Percentiles rank a stretch among this genome's conserved stretches.
These are phyloP conservation scores for Gigaspora rosea DNA, from an alignment of 192 early-diverging fungal genomes.

Conservation along the genomic window DNA sequence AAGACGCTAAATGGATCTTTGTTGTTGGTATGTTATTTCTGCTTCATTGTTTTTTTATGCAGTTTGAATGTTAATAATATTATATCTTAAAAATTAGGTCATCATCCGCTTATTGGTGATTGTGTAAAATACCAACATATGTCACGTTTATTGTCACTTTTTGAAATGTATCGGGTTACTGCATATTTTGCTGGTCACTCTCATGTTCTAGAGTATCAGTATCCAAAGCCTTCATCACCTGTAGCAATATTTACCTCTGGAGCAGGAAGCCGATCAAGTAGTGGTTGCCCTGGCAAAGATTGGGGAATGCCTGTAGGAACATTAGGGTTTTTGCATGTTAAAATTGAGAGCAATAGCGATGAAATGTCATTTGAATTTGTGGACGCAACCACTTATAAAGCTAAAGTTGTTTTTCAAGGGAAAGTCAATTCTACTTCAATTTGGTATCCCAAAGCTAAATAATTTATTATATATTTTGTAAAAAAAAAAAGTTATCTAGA, in stretches of 20 bases:
- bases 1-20: slow-evolving; percentile 29
- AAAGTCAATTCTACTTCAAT: not conserved
- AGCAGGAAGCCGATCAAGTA: slow-evolving; percentile 15
- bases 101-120: slow-evolving; percentile 24
- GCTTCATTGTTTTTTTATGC: not conserved
- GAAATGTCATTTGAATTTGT: slow-evolving; percentile 21
- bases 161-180: slow-evolving; percentile 16
- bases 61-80: not conserved
- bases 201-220: slow-evolving; percentile 15
- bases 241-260: slow-evolving; percentile 20
- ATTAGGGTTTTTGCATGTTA: slow-evolving; percentile 24
- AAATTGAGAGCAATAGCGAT: not conserved
- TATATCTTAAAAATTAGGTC: not conserved
- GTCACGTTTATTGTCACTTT: not conserved
- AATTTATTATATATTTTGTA: too few species aligned
- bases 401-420: not conserved
- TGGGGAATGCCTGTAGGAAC: slow-evolving; percentile 11
- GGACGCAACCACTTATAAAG: not conserved
- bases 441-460: not conserved
- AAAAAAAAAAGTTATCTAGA: too few species aligned
- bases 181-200: slow-evolving; percentile 27
- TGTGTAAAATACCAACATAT: slow-evolving; percentile 1
- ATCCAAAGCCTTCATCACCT: not conserved
- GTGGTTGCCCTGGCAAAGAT: slow-evolving; percentile 9
- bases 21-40: slow-evolving; percentile 13